Percentiles rank a stretch among this genome's conserved stretches.
These are phyloP conservation scores for Capsicum pubescens DNA, from an alignment of 257 asterid species.

Conservation along the genomic window DNA sequence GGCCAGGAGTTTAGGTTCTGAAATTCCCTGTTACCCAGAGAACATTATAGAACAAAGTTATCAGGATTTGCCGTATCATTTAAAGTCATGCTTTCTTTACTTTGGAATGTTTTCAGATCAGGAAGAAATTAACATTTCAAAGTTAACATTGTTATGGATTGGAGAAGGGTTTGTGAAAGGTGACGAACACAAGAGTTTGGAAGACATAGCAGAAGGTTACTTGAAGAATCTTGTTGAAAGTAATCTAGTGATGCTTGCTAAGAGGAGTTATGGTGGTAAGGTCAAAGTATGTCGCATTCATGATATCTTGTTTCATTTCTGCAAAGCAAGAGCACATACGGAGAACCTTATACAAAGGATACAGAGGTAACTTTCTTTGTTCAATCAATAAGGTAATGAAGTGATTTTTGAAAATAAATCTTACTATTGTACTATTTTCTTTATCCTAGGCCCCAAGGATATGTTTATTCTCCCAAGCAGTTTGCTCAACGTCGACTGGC, in stretches of 20 bases:
- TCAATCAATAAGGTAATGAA: not conserved
- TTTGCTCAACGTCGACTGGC: not conserved
- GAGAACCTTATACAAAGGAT: not conserved
- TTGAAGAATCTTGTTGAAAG: not conserved
- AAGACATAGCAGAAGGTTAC: constrained; percentile 21
- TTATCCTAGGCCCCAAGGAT: too few species aligned
- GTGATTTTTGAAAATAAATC: not conserved
- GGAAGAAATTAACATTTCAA: not conserved
- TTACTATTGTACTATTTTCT: not conserved
- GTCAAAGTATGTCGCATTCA: not conserved
- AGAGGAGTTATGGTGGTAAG: not conserved
- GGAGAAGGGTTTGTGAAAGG: constrained; percentile 24
- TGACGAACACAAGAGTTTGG: not conserved
- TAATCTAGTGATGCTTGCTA: not conserved
- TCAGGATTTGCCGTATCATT: constrained; percentile 15
- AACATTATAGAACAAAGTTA: constrained; percentile 23
- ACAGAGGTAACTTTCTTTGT: not conserved
- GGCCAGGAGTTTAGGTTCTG: not conserved
- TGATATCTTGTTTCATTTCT: not conserved
- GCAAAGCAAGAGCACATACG: not conserved
- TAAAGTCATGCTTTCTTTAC: constrained; percentile 15
- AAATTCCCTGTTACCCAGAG: not conserved
- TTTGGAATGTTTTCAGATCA: constrained; percentile 22
- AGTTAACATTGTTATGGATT: constrained; percentile 24
- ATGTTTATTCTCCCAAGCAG: not conserved